Conservation (phyloP, 331 rosid genomes). For the Malus hybrid region DNA sequence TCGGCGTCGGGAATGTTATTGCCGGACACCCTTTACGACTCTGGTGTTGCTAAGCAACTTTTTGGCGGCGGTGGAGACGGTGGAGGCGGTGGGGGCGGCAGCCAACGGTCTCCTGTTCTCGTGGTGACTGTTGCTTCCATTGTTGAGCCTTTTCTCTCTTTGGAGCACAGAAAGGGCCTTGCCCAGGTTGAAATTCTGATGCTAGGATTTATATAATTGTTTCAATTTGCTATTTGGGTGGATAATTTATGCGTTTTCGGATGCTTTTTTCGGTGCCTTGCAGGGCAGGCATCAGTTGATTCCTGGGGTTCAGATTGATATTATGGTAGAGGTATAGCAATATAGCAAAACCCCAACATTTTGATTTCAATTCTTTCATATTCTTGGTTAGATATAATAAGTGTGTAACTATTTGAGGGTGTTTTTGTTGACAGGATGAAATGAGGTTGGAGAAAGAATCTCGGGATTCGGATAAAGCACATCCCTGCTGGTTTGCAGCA, state of each 20-base stretch:
- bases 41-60: constrained; percentile 38
- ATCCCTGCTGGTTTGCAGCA: constrained; percentile 55
- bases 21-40: constrained; percentile 50
- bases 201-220: constrained; percentile 1
- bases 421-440: constrained; percentile 19
- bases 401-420: neutral
- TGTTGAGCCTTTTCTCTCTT: constrained; percentile 82
- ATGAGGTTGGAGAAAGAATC: constrained; percentile 16
- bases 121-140: constrained; percentile 74
- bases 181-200: constrained; percentile 42
- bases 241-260: constrained; percentile 5
- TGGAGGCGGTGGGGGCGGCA: neutral
- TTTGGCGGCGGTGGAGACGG: constrained; percentile 21
- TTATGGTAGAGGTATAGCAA: constrained; percentile 57
- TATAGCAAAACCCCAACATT: neutral
- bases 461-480: constrained; percentile 26
- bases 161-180: constrained; percentile 44
- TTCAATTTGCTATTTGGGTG: constrained; percentile 4
- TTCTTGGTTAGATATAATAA: neutral
- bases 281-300: constrained; percentile 81
- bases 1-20: constrained; percentile 90
- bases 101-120: constrained; percentile 40
- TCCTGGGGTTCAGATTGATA: constrained; percentile 73
- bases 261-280: constrained; percentile 14
- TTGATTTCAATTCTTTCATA: neutral